Evolutionary conservation across 345 rosid species (phyloP).

Genomic region (Draba incana): DNA sequence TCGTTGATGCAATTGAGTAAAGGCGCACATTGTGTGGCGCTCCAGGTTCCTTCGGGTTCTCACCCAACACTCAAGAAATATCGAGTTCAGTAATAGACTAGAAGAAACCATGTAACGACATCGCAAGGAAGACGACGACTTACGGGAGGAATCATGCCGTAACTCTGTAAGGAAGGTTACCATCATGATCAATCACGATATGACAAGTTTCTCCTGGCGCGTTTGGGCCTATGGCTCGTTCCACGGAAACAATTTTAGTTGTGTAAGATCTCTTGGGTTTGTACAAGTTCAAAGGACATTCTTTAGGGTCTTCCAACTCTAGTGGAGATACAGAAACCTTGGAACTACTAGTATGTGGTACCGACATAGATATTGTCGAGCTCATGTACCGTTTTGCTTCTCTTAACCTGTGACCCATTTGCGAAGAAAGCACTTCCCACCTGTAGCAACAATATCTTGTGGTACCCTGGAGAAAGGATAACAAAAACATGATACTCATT

Average conservation of each 20-base stretch:
- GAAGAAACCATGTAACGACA: slow-evolving; percentile 6
- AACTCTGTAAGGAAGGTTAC: slow-evolving; percentile 97
- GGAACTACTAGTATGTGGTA: slow-evolving; percentile 73
- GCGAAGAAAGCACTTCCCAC: slow-evolving; percentile 81
- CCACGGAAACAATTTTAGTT: slow-evolving; percentile 91
- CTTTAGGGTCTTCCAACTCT: slow-evolving; percentile 73
- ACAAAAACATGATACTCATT: too few relatives aligned
- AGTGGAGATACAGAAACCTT: slow-evolving; percentile 77
- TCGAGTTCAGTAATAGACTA: background rate
- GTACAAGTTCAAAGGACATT: slow-evolving; percentile 79
- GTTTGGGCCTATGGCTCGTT: slow-evolving; percentile 83
- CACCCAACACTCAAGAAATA: slow-evolving; percentile 60
- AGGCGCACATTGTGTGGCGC: slow-evolving; percentile 85
- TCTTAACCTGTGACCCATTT: slow-evolving; percentile 87
- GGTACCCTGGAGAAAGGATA: slow-evolving; percentile 98
- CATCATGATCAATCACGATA: slow-evolving; percentile 88
- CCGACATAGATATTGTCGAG: slow-evolving; percentile 65
- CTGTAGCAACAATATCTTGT: slow-evolving; percentile 91
- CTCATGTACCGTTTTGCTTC: slow-evolving; percentile 39
- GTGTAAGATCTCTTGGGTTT: slow-evolving; percentile 91
- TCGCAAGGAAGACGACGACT: slow-evolving; percentile 51
- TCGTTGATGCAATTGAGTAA: slow-evolving; percentile 91
- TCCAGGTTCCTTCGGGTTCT: slow-evolving; percentile 95
- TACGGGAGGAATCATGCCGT: slow-evolving; percentile 97
- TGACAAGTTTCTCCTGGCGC: slow-evolving; percentile 99